phyloP scores from a whole-genome alignment of 106 monocot genomes.

The Acorus calamus region DNA sequence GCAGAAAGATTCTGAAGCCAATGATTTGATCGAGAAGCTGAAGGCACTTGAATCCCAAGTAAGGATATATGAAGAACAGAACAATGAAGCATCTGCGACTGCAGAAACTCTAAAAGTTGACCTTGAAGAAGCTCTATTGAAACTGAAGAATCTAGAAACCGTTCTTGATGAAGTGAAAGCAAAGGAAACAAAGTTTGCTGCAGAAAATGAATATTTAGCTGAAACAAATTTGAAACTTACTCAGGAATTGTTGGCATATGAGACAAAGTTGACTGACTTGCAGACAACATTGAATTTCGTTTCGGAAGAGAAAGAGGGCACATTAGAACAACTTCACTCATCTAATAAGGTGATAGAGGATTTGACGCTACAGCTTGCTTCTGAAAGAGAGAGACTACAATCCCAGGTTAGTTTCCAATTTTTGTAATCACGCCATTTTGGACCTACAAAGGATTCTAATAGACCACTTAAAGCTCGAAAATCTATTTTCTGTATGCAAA shows the following conservation, averaged over 20 bases:
- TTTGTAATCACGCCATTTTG: not conserved
- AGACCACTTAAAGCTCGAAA: no score
- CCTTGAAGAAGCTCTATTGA: conserved; percentile 41
- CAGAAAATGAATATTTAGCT: conserved; percentile 41
- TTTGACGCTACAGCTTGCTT: conserved; percentile 29
- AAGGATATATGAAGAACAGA: conserved; percentile 39
- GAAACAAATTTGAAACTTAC: conserved; percentile 42
- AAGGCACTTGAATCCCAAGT: conserved; percentile 35
- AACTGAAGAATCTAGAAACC: conserved; percentile 31
- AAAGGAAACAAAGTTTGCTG: conserved; percentile 22
- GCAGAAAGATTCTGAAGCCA: conserved; percentile 46
- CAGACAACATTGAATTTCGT: conserved; percentile 25
- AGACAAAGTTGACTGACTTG: conserved; percentile 44
- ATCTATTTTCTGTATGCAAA: no score
- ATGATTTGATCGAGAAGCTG: conserved; percentile 42
- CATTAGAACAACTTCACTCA: conserved; percentile 28
- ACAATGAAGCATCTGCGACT: conserved; percentile 24
- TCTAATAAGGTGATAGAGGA: conserved; percentile 37
- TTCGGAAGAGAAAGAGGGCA: conserved; percentile 44
- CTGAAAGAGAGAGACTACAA: conserved; percentile 45
- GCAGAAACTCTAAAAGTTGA: conserved; percentile 32
- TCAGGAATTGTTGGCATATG: conserved; percentile 38
- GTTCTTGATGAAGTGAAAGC: conserved; percentile 18
- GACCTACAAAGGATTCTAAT: no score
- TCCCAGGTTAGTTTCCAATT: conserved; percentile 37